These are phyloP conservation scores for Podospora australis DNA, from an alignment of 495 filamentous ascomycete species.

Conservation along the genomic window DNA sequence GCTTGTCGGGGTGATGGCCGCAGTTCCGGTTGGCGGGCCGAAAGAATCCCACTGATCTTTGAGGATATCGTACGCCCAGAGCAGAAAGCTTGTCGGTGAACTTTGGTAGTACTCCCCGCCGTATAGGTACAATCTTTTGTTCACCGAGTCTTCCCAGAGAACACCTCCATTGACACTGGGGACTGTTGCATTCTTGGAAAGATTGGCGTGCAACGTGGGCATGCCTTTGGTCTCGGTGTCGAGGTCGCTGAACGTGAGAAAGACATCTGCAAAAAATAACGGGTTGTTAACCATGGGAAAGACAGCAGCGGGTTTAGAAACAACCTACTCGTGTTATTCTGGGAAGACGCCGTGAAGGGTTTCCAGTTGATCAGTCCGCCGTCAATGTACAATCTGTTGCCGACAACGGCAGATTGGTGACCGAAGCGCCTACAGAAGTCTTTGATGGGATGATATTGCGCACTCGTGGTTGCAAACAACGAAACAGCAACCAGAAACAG, in stretches of 20 bases:
- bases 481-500: not conserved
- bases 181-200: conserved; percentile 42
- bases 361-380: conserved; percentile 44
- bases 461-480: not conserved
- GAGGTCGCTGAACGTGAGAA: conserved; percentile 43
- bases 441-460: conserved; percentile 30
- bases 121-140: conserved; percentile 46
- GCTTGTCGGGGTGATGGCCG: conserved; percentile 12
- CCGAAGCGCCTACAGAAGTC: conserved; percentile 47
- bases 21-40: conserved; percentile 13
- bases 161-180: conserved; percentile 39
- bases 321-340: conserved; percentile 41
- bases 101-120: conserved; percentile 39
- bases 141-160: conserved; percentile 46
- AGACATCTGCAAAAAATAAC: conserved; percentile 29
- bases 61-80: conserved; percentile 41
- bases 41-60: conserved; percentile 38
- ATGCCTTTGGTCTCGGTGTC: conserved; percentile 32
- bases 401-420: conserved; percentile 44
- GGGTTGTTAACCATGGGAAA: not conserved
- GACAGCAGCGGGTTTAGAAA: not conserved
- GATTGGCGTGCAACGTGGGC: conserved; percentile 38
- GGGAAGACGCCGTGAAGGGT: conserved; percentile 33
- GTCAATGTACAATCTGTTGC: conserved; percentile 45
- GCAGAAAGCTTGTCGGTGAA: conserved; percentile 24